Conservation (phyloP, 257 asterid species). For the Cordia subcordata region DNA sequence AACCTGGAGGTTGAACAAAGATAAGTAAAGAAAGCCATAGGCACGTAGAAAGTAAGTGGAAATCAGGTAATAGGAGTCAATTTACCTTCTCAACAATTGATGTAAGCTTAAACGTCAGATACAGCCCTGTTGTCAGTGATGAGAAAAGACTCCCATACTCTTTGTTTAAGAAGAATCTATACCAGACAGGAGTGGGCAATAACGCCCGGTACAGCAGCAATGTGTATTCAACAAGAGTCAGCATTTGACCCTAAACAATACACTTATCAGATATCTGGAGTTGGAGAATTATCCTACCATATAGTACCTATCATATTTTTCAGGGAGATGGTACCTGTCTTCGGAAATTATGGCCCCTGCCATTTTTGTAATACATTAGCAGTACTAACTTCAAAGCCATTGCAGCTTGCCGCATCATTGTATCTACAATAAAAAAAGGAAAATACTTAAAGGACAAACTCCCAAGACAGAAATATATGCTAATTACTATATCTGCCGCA, state of each 20-base stretch:
- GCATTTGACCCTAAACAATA: conserved; percentile 60
- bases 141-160: conserved; percentile 69
- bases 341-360: conserved; percentile 62
- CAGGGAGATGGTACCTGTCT: conserved; percentile 45
- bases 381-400: conserved; percentile 57
- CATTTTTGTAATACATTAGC: conserved; percentile 57
- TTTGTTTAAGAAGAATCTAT: conserved; percentile 70
- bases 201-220: conserved; percentile 69
- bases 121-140: conserved; percentile 59
- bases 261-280: conserved; percentile 7
- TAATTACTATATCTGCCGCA: background rate
- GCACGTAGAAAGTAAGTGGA: background rate
- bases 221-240: conserved; percentile 65
- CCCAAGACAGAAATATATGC: background rate
- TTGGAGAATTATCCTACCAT: background rate
- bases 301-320: conserved; percentile 2
- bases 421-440: conserved; percentile 36
- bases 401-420: conserved; percentile 60
- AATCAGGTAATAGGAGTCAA: background rate
- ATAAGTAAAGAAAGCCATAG: background rate
- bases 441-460: background rate
- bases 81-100: conserved; percentile 60
- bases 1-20: conserved; percentile 29
- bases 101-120: conserved; percentile 67
- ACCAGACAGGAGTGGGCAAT: conserved; percentile 77